Evolutionary conservation across 441 rosid species (phyloP), one percentile per base, ranked within the genome.

Genomic region (Theobroma grandiflorum): DNA sequence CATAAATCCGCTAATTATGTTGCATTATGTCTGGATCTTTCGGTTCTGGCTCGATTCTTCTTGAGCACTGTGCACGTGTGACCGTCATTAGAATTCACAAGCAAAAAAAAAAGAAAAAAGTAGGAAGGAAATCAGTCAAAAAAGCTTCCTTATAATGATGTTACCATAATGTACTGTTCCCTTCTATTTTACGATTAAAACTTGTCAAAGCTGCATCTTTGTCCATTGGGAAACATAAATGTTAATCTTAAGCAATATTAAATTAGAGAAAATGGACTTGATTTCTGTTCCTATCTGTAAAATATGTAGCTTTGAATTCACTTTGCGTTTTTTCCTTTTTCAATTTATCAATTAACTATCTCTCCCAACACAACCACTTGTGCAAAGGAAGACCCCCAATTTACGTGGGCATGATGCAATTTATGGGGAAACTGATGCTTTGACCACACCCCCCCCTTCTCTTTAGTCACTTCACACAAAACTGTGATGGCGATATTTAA

Each of bases 1-100:
- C 79, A 50, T 64, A 62, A n/a, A 77, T 77, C 79, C 79, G 65
- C 61, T 52, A 77, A 72, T 66, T 42, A 52, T 64, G 65, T 77
- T 20, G 52, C 42, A 6, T 66, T 4, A 66, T 38, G 8, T 40
- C 2, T 77, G 79, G 79, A 72, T 72, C 35, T 72, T 18, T 52
- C 40, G 62, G 62, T 16, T 71, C 9, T 50, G 16, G 62, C 31
- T 52, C 11, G 77, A 74, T 71, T 76, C 69, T 40, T 62, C 77
- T 81, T 31, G 72, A 78, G 55, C 42, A 69, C 64, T 40, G 75
- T 74, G 82, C 64, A 64, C 15, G 33, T 33, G 37, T 63, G 80
- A 62, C 14, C 47, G 49, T 40, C 62, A 72, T 47, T 18, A 20
- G 55, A 7, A 9, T 15, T 38, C 20, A 20, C 33, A 8, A 8